These are phyloP conservation scores for Fusarium luffae DNA, from an alignment of 2,329 filamentous ascomycete genomes.

Conservation along the genomic window DNA sequence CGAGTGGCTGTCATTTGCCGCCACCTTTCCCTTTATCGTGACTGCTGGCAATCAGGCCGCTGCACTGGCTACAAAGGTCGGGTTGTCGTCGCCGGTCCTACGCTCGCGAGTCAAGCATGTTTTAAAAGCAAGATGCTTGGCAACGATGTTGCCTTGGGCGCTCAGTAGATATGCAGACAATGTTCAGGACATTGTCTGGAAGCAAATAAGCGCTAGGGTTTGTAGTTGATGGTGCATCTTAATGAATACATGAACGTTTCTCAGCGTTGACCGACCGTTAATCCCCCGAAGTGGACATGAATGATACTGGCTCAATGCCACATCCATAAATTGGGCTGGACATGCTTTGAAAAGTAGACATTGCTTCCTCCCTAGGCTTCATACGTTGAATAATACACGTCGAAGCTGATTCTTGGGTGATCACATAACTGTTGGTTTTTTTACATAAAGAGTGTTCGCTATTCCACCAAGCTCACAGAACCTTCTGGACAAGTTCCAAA, in stretches of 20 bases:
- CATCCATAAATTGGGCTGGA: neutral
- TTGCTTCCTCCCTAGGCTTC: neutral
- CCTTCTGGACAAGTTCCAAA: slow-evolving; percentile 69
- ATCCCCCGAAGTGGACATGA: neutral
- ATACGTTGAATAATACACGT: neutral
- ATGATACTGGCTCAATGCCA: neutral
- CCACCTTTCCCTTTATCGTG: slow-evolving; percentile 36
- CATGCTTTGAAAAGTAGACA: neutral
- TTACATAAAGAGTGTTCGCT: no score
- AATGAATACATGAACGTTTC: slow-evolving; percentile 47
- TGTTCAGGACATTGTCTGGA: slow-evolving; percentile 41
- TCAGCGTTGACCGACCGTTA: neutral
- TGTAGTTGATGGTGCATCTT: slow-evolving; percentile 43
- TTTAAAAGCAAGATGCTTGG: slow-evolving; percentile 39
- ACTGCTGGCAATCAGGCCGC: slow-evolving; percentile 31
- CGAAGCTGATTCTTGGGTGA: neutral
- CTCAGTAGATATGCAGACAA: slow-evolving; percentile 39
- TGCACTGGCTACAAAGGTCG: slow-evolving; percentile 15
- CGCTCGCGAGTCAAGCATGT: slow-evolving; percentile 25
- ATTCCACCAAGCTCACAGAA: slow-evolving; percentile 54
- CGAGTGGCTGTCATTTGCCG: slow-evolving; percentile 32
- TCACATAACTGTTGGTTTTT: no score
- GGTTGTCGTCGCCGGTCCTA: slow-evolving; percentile 14
- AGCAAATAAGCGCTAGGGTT: slow-evolving; percentile 35
- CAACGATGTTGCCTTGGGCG: slow-evolving; percentile 31